These are phyloP conservation scores for Penicillium samsonianum DNA, from an alignment of 495 filamentous ascomycete genomes.

Conservation along the genomic window DNA sequence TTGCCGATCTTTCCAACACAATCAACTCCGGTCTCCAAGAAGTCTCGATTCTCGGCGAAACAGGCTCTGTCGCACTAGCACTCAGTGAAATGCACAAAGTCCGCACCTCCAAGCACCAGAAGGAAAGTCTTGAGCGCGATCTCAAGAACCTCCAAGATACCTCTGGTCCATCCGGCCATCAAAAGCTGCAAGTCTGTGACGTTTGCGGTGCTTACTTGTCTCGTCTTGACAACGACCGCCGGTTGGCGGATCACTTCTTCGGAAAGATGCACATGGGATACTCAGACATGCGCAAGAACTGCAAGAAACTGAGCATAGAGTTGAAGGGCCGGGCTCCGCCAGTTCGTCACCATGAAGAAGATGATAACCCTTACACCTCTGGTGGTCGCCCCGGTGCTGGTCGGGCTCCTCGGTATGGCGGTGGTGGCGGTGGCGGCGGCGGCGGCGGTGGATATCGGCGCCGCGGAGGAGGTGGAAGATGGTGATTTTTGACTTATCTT, in stretches of 20 bases:
- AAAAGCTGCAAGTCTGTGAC: slow-evolving; percentile 98
- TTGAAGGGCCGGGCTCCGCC: slow-evolving; percentile 70
- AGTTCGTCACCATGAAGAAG: slow-evolving; percentile 53
- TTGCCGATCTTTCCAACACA: slow-evolving; percentile 74
- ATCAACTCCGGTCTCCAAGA: slow-evolving; percentile 84
- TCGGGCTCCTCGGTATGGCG: slow-evolving; percentile 51
- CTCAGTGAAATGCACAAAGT: slow-evolving; percentile 85
- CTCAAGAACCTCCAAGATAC: slow-evolving; percentile 91
- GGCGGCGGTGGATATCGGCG: slow-evolving; percentile 45
- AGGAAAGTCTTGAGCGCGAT: slow-evolving; percentile 83
- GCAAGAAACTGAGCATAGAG: slow-evolving; percentile 82
- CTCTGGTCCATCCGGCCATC: slow-evolving; percentile 87
- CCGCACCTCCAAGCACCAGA: slow-evolving; percentile 73
- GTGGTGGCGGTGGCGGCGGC: slow-evolving; percentile 38
- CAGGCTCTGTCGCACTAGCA: slow-evolving; percentile 75
- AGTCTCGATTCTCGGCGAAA: slow-evolving; percentile 80
- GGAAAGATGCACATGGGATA: slow-evolving; percentile 99
- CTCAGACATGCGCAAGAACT: slow-evolving; percentile 93
- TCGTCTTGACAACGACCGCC: slow-evolving; percentile 88
- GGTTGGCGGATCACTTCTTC: slow-evolving; percentile 96
- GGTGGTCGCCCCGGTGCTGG: slow-evolving; percentile 55
- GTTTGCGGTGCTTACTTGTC: slow-evolving; percentile 94
- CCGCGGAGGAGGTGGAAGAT: slow-evolving; percentile 39
- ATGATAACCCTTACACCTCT: slow-evolving; percentile 48
- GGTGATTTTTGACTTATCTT: slow-evolving; percentile 30